Evolutionary conservation across 257 asterid species (phyloP), one percentile per base, ranked within the genome.

Genomic region (Nicotiana undulata): DNA sequence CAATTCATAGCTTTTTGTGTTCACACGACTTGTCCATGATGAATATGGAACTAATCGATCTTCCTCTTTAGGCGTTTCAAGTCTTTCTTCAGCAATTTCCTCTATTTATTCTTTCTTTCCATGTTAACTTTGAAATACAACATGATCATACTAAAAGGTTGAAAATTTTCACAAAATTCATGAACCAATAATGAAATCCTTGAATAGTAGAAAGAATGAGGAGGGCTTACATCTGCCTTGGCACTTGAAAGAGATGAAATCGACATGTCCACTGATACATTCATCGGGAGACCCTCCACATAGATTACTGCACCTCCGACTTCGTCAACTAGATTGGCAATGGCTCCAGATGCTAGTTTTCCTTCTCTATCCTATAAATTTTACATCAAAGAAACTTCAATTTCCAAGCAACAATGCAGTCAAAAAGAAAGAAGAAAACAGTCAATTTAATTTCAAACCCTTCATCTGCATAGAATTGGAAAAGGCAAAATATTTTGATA

Each of bases 211-310:
- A 37, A 26, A 74, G 22, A 46, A 72, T 24, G 22, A 46, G 16
- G 61, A 74, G 37, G 20, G 77, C 92, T 88, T 87, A 92, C 98
- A 85, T 88, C 85, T 67, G 82, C 76, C 83, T 90, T 92, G 0
- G 98, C 98, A 80, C 88, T 29, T 9, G 98, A 92, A 67, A 91
- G 81, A 34, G 72, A 82, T 80, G 90, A 87, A 74, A 94, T 90
- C 0, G 98, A 92, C 93, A 94, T 92, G 85, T 94, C 96, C 22
- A 88, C 93, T 0, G 98, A 92, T 9, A 94, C 93, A 66, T 84
- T 87, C 91, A 86, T 86, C 0, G 96, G 89, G 44, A 79, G 83
- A 10, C 89, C 92, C 22, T 84, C 90, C 61, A 85, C 88, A 53
- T 85, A 90, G 55, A 90, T 87, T 63, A 84, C 86, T 1, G 97